phyloP scores from a whole-genome alignment of 169 alveolate species.

The Amoebophrya sp. region DNA sequence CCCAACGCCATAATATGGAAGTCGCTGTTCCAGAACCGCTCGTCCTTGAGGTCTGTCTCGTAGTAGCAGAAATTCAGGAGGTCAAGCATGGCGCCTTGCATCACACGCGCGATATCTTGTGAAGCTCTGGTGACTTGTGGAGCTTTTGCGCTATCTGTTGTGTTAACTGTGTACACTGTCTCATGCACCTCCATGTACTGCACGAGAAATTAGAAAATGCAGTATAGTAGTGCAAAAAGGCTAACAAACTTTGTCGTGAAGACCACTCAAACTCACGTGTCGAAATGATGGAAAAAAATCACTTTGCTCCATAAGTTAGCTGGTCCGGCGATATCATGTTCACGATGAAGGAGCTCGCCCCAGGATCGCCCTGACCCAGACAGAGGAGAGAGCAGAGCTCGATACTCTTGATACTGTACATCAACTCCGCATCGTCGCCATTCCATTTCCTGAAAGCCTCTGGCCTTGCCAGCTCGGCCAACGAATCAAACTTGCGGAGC shows the following conservation, averaged over 20 bases:
- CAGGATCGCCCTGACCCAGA: not conserved
- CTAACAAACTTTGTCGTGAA: no score
- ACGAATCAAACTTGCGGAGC: not conserved
- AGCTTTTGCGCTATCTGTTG: not conserved
- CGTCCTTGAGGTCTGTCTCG: not conserved
- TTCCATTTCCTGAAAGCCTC: not conserved
- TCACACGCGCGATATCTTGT: not conserved
- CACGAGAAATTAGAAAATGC: no score
- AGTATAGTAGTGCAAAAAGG: no score
- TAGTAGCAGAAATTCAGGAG: not conserved
- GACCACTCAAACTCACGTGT: no score
- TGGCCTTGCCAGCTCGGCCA: not conserved
- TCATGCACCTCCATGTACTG: conserved; percentile 12
- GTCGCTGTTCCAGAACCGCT: not conserved
- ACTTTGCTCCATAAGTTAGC: no score
- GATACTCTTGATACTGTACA: not conserved
- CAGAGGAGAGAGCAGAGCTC: not conserved
- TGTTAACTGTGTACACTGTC: not conserved
- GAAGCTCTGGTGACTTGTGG: not conserved
- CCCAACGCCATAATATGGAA: no score
- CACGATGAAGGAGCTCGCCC: not conserved
- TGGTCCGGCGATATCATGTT: not conserved
- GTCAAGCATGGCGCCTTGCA: conserved; percentile 15
- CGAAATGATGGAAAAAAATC: no score
- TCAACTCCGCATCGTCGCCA: conserved; percentile 3